phyloP scores from a whole-genome alignment of 2,329 filamentous ascomycete species.

The Trichoderma sp. region DNA sequence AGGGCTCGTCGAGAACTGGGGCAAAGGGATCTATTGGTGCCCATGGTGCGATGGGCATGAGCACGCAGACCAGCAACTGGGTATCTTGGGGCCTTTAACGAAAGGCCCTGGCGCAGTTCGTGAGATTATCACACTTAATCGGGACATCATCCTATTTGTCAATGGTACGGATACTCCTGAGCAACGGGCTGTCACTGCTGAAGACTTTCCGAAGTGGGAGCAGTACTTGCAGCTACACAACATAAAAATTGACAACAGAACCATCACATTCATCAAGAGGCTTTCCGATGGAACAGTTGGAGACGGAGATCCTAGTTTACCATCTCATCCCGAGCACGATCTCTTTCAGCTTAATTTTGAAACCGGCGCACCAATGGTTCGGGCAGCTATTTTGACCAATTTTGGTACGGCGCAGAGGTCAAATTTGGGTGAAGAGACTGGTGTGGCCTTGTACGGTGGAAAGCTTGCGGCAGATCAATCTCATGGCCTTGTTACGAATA shows the following conservation, averaged over 20 bases:
- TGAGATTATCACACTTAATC: conserved; percentile 54
- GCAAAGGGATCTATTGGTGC: conserved; percentile 60
- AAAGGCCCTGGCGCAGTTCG: conserved; percentile 44
- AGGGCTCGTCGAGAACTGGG: conserved; percentile 53
- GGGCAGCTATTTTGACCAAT: conserved; percentile 51
- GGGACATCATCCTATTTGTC: conserved; percentile 54
- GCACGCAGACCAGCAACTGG: conserved; percentile 56
- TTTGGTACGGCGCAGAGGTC: conserved; percentile 48
- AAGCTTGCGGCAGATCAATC: conserved; percentile 42
- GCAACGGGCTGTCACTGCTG: conserved; percentile 37
- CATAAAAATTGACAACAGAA: conserved; percentile 54
- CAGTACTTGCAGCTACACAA: conserved; percentile 48
- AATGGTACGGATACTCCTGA: conserved; percentile 56
- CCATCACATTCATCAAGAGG: conserved; percentile 47
- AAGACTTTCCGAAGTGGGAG: conserved; percentile 45
- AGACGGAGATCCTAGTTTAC: conserved; percentile 39
- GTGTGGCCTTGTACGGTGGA: conserved; percentile 43
- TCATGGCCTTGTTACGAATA: conserved; percentile 48
- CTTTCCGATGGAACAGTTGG: conserved; percentile 40
- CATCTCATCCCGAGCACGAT: conserved; percentile 49
- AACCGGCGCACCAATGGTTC: conserved; percentile 42
- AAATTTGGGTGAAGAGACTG: conserved; percentile 43
- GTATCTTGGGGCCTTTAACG: conserved; percentile 47
- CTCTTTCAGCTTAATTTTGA: conserved; percentile 53
- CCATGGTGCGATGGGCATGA: conserved; percentile 64